A percentile compares a stretch with the other conserved stretches of the same genome.
These are phyloP conservation scores for Nicotiana knightiana DNA, from an alignment of 257 asterid genomes.

Conservation along the genomic window DNA sequence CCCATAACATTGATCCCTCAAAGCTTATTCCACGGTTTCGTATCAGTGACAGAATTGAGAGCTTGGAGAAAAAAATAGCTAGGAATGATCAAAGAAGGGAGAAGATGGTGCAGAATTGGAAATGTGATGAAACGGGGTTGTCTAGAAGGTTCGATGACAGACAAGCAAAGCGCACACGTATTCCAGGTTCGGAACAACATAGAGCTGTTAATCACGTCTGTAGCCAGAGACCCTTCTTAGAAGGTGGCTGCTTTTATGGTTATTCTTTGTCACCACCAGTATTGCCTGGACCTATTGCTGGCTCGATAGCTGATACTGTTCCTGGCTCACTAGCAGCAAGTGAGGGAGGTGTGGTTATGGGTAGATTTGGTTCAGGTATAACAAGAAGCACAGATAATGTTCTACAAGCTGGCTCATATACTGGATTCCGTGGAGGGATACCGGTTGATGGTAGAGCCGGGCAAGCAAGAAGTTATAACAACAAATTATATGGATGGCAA, in stretches of 20 bases:
- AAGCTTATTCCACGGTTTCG: conserved; percentile 75
- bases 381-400: neutral
- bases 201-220: neutral
- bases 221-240: neutral
- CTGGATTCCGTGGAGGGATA: neutral
- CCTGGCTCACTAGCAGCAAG: neutral
- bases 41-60: conserved; percentile 43
- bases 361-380: neutral
- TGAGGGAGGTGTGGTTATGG: neutral
- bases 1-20: conserved; percentile 56
- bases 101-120: conserved; percentile 39
- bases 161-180: conserved; percentile 45
- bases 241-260: conserved; percentile 5
- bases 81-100: conserved; percentile 29
- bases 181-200: neutral
- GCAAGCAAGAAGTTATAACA: conserved; percentile 8
- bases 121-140: conserved; percentile 34
- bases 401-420: conserved; percentile 1
- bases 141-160: conserved; percentile 30
- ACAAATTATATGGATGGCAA: conserved; percentile 28
- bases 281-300: neutral
- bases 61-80: conserved; percentile 49
- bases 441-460: neutral
- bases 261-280: neutral
- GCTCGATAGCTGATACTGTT: neutral